Base-by-base conservation (phyloP, 805 yeast species). In the Metschnikowia chrysomelidarum region DNA sequence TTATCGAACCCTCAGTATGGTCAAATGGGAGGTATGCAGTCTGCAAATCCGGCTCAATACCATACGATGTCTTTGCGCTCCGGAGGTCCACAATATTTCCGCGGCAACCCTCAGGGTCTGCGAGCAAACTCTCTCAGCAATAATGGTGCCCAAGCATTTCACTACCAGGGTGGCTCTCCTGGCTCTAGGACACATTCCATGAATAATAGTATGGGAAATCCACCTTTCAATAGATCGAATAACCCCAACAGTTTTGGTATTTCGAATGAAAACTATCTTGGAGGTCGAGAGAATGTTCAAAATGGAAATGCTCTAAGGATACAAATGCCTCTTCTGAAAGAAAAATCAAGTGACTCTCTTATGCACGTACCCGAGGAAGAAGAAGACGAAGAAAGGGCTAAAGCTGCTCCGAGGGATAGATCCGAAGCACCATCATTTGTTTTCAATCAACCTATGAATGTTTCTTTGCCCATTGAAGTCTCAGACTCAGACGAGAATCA, bases 401-500 rank as follows among this genome's bases (percentile, higher is more conserved):
- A 30, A 19, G 23, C 12, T 7, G 6, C 24, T 10, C 7, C 20
- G 18, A 22, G 20, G 12, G 7, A 28, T 5, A 18, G 29, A 10
- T 20, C 33, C 14, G 28, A 29, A 14, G 19, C 10, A n/a, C 28
- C 39, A 5, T 27, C 36, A 7, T 28, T 27, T 11, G 24, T 23
- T 22, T 24, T 28, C 7, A 27, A 30, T 6, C 20, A 19, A 6
- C 20, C 34, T 4, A 14, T 30, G 7, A 23, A 27, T 16, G 13
- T 25, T 2, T 31, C 40, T 3, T 25, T 36, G 22, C 27, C 30
- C 14, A 20, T 20, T 26, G 19, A 36, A 5, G 26, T 27, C 4
- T 24, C 36, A 4, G 19, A 28, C 4, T 30, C 23, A 8, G 45
- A 44, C 5, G 44, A 46, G 5, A 60, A 60, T 8, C 62, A 57